Evolutionary conservation across 1,284 basidiomycete species (phyloP), one percentile per base, ranked within the genome.

Genomic region (Sanguinoderma infundibulare): DNA sequence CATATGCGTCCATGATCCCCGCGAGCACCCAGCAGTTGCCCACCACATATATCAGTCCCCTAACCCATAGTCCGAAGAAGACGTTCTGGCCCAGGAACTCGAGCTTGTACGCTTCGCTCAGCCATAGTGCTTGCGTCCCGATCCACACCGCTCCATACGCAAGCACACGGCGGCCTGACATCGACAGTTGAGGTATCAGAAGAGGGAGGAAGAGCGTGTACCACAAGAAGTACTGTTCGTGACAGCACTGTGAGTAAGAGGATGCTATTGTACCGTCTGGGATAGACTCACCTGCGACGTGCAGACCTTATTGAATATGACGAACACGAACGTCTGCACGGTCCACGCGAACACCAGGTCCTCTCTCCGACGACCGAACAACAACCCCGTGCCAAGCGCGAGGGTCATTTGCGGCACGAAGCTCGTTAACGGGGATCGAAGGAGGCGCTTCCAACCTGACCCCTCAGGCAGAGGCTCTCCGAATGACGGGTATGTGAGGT

Each of bases 271-370:
- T 5, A 6, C 36, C 6, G 42, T 20, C 15, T 38, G n/a, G 8
- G 46, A 36, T 10, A 35, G 32, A 78, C 86, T 61, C 66, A 93
- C 94, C 82, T 97, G 95, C 1, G 95, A 97, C 0, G 98, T 99
- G 83, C 95, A 98, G 46, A 99, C 98, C 78, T 98, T 98, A 77
- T 99, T 99, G 81, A 98, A 96, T 1, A 94, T 81, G 15, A 98
- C 96, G 72, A 99, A 99, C 0, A 86, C 79, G 50, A 87, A 83
- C 0, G 98, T 99, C 76, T 98, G 96, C 22, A 96, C 83, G 70
- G 98, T 95, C 91, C 92, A 96, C 2, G 93, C 84, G 65, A 96
- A 90, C 4, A 89, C 83, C 3, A 98, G 78, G 47, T 90, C 79
- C 26, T 77, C 72, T 53, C 73, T 77, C 46, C 75, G 77, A 55